Evolutionary conservation across 164 flowering plant genomes (phyloP).

Genomic region (Magnolia officinalis): DNA sequence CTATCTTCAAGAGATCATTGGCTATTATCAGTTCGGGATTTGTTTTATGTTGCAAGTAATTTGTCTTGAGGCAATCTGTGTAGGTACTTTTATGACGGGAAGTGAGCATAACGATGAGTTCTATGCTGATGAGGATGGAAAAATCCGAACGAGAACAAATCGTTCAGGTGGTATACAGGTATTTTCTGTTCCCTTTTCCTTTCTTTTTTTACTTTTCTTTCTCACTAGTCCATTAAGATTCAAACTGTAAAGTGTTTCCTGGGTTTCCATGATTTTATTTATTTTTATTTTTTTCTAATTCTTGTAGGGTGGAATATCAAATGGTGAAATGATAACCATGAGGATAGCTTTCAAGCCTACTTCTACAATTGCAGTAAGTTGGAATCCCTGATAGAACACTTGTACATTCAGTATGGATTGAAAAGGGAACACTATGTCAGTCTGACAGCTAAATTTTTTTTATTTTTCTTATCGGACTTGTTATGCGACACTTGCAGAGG

Average conservation of each 20-base stretch:
- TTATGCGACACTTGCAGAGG: constrained; percentile 43
- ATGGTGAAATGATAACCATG: constrained; percentile 88
- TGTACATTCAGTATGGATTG: not conserved
- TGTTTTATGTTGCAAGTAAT: not conserved
- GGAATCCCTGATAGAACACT: not conserved
- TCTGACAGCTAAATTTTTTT: not conserved
- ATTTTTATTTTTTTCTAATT: not conserved
- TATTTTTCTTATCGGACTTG: not conserved
- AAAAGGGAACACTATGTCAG: not conserved
- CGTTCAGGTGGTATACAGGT: constrained; percentile 99
- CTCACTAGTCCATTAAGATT: not conserved
- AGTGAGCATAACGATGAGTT: constrained; percentile 97
- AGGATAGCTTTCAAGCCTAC: constrained; percentile 97
- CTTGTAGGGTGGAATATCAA: constrained; percentile 90
- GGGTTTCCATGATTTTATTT: not conserved
- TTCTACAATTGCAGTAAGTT: constrained; percentile 73
- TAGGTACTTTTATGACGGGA: constrained; percentile 92
- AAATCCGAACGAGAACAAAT: constrained; percentile 87
- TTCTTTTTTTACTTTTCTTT: not conserved
- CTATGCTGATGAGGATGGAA: constrained; percentile 59
- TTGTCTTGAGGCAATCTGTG: not conserved
- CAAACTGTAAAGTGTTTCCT: not conserved
- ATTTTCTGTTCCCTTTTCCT: not conserved
- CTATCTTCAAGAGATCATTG: not conserved
- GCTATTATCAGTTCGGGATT: not conserved